Evolutionary conservation across 2,329 filamentous ascomycete species (phyloP), one percentile per base, ranked within the genome.

Genomic region (Ascochyta viciae-villosae): DNA sequence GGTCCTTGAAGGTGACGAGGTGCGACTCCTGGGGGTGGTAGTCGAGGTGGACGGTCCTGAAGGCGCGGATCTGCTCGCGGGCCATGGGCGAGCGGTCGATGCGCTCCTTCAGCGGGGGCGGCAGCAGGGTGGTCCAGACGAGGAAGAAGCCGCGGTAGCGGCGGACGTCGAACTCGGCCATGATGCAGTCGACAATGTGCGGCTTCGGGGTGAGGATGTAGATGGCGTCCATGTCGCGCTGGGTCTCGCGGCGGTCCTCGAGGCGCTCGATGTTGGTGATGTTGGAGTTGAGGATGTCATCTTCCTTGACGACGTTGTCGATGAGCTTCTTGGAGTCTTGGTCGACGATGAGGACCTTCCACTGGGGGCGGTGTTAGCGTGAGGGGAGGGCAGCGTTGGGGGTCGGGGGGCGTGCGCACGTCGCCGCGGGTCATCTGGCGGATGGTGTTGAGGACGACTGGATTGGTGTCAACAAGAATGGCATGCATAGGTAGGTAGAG

Each of bases 261-360:
- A 99, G 96, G 72, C 87, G 87, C 82, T 98, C 94, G 76, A 99
- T 94, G 78, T 96, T 96, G 65, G 93, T 94, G 77, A 99, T 91
- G 75, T 96, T 96, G 78, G 92, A 87, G 75, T 96, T 96, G 78
- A 99, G 89, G 65, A 99, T 96, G 71, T 97, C 92, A 85, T 99
- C 94, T 81, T 97, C 90, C 71, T 92, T 94, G 74, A 94, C 86
- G 42, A 91, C 90, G 82, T 94, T 96, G 78, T 96, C 89, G 68
- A 99, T 84, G 67, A 99, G 85, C 76, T 89, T 93, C 75, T 89
- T 88, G 74, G 91, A 93, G 53, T 82, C 83, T 65, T 91, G 88
- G 78, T 99, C 95, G 69, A 97, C 82, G 49, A 99, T 89, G 66
- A 99, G 81, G 65, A 97, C 91, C 85, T 98, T 99, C 95, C 95